Conservation (phyloP, 192 early-diverging fungal species). For the Backusella morwellensis region DNA sequence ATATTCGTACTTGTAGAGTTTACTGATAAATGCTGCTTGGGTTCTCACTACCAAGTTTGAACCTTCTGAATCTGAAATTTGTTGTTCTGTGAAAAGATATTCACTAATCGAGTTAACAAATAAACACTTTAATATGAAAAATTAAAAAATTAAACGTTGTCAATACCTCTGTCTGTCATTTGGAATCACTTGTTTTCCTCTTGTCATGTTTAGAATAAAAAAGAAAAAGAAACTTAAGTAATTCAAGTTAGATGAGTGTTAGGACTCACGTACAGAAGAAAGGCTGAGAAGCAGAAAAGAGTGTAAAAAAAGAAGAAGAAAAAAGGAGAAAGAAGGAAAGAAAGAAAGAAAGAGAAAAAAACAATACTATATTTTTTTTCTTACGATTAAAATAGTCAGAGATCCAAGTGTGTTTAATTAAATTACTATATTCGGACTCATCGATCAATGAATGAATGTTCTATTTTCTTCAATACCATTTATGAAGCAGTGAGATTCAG, state of each 20-base stretch:
- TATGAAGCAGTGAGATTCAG: not conserved
- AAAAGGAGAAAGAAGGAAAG: not conserved
- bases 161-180: slow-evolving; percentile 7
- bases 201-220: not conserved
- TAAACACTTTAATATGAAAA: not conserved
- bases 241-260: not conserved
- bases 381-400: not conserved
- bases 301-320: not conserved
- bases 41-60: slow-evolving; percentile 6
- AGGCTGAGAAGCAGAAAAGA: not conserved
- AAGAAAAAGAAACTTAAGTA: not conserved
- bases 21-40: slow-evolving; percentile 10
- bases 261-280: not conserved
- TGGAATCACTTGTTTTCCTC: not conserved
- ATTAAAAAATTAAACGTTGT: not conserved
- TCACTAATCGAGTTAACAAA: not conserved
- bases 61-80: not conserved
- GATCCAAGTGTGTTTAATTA: not conserved
- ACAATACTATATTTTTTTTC: not conserved
- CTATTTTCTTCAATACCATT: slow-evolving; percentile 1
- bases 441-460: slow-evolving; percentile 4
- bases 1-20: slow-evolving; percentile 10
- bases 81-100: not conserved
- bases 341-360: not conserved
- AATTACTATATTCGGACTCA: not conserved